Conservation (phyloP, 2,329 filamentous ascomycete species). For the Diaporthe capsici region DNA sequence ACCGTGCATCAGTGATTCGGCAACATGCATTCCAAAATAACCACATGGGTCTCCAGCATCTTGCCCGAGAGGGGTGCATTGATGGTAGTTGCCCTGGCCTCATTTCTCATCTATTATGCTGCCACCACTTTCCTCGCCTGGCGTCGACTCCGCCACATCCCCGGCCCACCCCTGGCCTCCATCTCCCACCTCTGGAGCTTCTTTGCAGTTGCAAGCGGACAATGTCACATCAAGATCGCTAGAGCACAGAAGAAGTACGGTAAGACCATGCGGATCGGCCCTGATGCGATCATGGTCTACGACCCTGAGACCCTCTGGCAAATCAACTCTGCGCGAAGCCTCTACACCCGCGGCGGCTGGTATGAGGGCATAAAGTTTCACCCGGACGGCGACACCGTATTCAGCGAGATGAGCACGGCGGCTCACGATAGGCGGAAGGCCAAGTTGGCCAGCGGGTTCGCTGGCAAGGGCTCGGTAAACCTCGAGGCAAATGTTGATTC, state of each 20-base stretch:
- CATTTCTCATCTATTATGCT: background rate
- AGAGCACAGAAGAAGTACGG: conserved; percentile 47
- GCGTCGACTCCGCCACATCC: conserved; percentile 47
- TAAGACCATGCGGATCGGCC: conserved; percentile 48
- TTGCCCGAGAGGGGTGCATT: background rate
- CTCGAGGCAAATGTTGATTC: conserved; percentile 44
- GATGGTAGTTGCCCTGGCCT: background rate
- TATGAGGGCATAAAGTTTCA: conserved; percentile 47
- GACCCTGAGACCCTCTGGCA: conserved; percentile 47
- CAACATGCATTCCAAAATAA: background rate
- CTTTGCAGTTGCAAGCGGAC: conserved; percentile 43
- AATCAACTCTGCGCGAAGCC: conserved; percentile 48
- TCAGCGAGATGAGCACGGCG: conserved; percentile 45
- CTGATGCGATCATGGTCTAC: conserved; percentile 47
- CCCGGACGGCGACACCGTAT: conserved; percentile 46
- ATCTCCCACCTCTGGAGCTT: conserved; percentile 49
- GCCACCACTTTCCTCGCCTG: conserved; percentile 40
- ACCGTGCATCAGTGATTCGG: background rate
- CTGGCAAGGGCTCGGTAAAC: conserved; percentile 47
- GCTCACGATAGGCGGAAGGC: conserved; percentile 49
- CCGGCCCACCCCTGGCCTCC: conserved; percentile 46
- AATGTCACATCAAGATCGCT: conserved; percentile 43
- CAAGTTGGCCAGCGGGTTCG: conserved; percentile 46
- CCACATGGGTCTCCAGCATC: background rate
- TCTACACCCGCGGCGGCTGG: conserved; percentile 47